Percentiles rank a stretch among this genome's conserved stretches.
phyloP scores from a whole-genome alignment of 2,329 filamentous ascomycete species.

The Trichoderma oligosporum region DNA sequence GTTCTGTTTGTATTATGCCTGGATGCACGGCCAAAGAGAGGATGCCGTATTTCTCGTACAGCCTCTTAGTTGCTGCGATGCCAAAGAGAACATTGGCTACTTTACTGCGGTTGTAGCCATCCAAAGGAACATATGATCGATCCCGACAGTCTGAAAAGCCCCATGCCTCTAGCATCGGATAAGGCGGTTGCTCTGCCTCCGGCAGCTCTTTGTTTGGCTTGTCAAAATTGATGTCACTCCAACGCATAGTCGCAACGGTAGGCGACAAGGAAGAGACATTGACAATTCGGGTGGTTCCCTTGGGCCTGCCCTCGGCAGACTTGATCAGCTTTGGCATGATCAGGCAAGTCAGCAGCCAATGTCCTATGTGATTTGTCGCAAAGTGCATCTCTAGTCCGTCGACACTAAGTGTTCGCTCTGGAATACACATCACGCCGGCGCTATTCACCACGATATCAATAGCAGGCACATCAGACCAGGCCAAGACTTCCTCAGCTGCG shows the following conservation, averaged over 20 bases:
- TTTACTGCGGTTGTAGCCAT: constrained; percentile 30
- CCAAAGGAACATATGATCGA: constrained; percentile 25
- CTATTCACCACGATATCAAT: constrained; percentile 40
- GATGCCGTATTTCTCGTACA: constrained; percentile 33
- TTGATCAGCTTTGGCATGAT: constrained; percentile 35
- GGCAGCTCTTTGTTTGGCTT: constrained; percentile 28
- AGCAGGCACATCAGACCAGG: constrained; percentile 28
- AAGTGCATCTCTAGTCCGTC: constrained; percentile 39
- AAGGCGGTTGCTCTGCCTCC: constrained; percentile 21
- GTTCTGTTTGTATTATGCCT: constrained; percentile 34
- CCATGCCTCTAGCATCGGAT: constrained; percentile 19
- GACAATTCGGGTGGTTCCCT: constrained; percentile 37
- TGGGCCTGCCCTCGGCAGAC: constrained; percentile 26
- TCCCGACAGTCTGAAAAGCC: constrained; percentile 22
- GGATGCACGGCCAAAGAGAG: constrained; percentile 33
- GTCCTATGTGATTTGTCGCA: constrained; percentile 38
- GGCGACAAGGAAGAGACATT: constrained; percentile 43
- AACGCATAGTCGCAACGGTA: constrained; percentile 36
- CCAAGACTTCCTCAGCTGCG: constrained; percentile 34
- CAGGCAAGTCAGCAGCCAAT: constrained; percentile 37
- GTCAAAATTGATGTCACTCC: constrained; percentile 43
- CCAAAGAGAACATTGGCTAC: constrained; percentile 30
- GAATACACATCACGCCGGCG: constrained; percentile 37
- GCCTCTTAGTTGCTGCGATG: constrained; percentile 25
- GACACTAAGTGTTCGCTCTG: constrained; percentile 29